Base-by-base conservation (phyloP, 129 eudicot genomes). In the Flaveria ramosissima region DNA sequence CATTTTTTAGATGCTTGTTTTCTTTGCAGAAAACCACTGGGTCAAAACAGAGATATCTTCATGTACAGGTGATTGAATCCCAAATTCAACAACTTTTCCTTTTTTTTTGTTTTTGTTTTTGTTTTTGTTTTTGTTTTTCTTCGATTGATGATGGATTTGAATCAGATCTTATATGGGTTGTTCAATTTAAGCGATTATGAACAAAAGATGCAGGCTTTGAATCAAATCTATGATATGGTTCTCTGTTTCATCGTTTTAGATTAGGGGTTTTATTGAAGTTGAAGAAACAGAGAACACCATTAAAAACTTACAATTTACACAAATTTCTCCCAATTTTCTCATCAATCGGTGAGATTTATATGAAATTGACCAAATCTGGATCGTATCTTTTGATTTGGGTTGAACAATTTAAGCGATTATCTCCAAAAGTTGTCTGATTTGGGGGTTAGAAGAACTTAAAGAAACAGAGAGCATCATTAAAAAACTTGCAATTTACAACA, bases 41-140 rank as follows among this genome's bases (percentile, higher is more conserved):
- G 86, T 8, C 78, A 27, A 27, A 86, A 86, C 71, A 78, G 80
- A 71, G 90, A 86, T 45, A 86, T 86, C 75, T 86, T 83, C 75
- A 86, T 86, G 90, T 86, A 86, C 88, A 86, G 90, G 90, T 86
- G 56, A 26, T n/a, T 11, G 2, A 6, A 20, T 70, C 1, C 48
- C 16, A 26, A 5, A 17, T 64, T 81, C 23, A 12, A 23, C 2
- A 15, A 56, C 9, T 9, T 41, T 52, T 27, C 17, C 17, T 9
- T 72, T 0, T 12, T 57, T 20, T 72, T 43, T 0, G 15, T 1
- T 10, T 72, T 27, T 23, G 26, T n/a, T n/a, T n/a, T 24, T 23
- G 1, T 9, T 72, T 0, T 12, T 57, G 15, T 72, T 42, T 0
- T 15, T 1, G 36, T 0, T 30, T 30, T 30, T 30, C 36, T 30